Evolutionary conservation across 1,284 basidiomycete genomes (phyloP), one percentile per base, ranked within the genome.

Genomic region (Fomitopsis pinicola): DNA sequence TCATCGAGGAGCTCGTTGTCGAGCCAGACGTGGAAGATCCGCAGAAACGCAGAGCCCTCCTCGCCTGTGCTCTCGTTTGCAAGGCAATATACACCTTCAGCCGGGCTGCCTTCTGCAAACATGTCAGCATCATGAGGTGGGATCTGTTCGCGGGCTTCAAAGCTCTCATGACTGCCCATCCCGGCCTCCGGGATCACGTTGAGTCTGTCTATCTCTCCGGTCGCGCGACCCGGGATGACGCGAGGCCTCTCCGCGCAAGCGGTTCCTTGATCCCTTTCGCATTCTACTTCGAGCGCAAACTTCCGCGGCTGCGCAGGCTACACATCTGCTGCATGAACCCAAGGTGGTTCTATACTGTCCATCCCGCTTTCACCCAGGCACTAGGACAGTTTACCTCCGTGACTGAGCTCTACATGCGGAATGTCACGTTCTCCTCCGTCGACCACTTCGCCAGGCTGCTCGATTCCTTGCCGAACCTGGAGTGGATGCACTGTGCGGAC

Each of bases 261-360:
- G 22, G 22, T 22, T 22, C 22, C 22, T 22, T 22, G 22, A 22
- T 22, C 22, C 36, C 33, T 12, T 53, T 53, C 26, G 17, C 52
- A 5, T 15, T 53, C 30, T 17, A n/a, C 33, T 36, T 36, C 33
- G 52, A 30, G 33, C 12, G 33, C 30, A 53, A 38, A 33, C 35
- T 53, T 3, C 52, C 33, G n/a, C 30, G 52, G 7, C 19, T 53
- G 35, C 52, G 17, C 33, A 35, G n/a, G 17, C 19, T 53, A 10
- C 52, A 53, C 36, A 53, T 53, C 8, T 53, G 52, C 52, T 53
- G 52, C 52, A 53, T 53, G 52, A 53, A 53, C 52, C 52, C 52
- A 1, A 6, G 6, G 19, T 38, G 52, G 33, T 35, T 53, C 15
- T 35, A 53, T 30, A 7, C 2, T 6, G 33, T 38, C 17, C 33